Evolutionary conservation across 352 stramenopile genomes (phyloP).

Genomic region (Peronospora destructor): DNA sequence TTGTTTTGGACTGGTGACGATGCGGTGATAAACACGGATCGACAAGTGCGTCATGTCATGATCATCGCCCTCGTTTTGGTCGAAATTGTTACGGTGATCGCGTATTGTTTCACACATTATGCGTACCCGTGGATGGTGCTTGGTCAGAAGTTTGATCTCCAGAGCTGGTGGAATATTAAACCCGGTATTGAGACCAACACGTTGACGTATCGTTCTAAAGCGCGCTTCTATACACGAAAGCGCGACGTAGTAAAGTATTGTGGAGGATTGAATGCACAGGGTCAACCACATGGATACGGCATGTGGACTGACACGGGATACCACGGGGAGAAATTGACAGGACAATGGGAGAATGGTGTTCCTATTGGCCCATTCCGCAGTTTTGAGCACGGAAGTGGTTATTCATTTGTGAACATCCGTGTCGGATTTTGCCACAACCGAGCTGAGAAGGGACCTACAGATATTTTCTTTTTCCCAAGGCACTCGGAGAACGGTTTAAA

Average conservation of each 20-base stretch:
- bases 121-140: conserved; percentile 53
- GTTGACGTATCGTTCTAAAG: conserved; percentile 41
- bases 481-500: conserved; percentile 36
- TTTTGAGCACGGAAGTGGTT: conserved; percentile 63
- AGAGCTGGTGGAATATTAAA: conserved; percentile 45
- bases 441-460: conserved; percentile 24
- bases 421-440: conserved; percentile 64
- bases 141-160: conserved; percentile 37
- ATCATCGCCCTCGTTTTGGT: conserved; percentile 31
- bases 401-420: conserved; percentile 69
- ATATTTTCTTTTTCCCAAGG: conserved; percentile 47
- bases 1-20: conserved; percentile 42
- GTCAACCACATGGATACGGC: conserved; percentile 56
- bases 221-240: conserved; percentile 40
- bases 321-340: conserved; percentile 64
- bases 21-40: conserved; percentile 21
- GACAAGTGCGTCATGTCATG: conserved; percentile 24
- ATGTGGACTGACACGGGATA: conserved; percentile 68
- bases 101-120: conserved; percentile 62
- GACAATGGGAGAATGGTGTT: conserved; percentile 63
- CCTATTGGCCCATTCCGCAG: conserved; percentile 70
- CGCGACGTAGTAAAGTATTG: conserved; percentile 54
- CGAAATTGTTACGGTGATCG: conserved; percentile 41
- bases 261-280: conserved; percentile 48
- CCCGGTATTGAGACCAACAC: conserved; percentile 39